Percentiles rank a stretch among this genome's conserved stretches.
Conservation (phyloP, 495 filamentous ascomycete species). For the Terfezia claveryi region DNA sequence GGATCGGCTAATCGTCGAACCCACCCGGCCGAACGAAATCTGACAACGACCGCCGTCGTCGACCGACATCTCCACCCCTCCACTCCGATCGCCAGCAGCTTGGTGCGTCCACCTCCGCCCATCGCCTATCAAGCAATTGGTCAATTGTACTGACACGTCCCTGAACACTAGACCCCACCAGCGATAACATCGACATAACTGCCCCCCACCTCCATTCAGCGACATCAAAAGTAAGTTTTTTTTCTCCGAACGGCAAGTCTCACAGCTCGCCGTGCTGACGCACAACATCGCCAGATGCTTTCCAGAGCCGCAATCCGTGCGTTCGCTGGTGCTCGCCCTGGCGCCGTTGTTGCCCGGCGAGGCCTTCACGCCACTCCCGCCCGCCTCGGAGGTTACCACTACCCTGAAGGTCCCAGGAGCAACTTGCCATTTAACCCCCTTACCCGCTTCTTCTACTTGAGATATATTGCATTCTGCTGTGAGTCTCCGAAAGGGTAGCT, state of each 20-base stretch:
- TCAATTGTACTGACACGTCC: too few relatives aligned
- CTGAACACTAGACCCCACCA: too few relatives aligned
- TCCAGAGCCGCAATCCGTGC: constrained; percentile 52
- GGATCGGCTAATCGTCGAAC: too few relatives aligned
- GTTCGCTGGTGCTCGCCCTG: constrained; percentile 33
- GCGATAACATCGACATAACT: too few relatives aligned
- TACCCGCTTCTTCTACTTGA: constrained; percentile 57
- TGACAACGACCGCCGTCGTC: too few relatives aligned
- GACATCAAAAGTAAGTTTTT: background rate
- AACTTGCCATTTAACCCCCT: constrained; percentile 94
- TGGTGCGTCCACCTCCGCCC: too few relatives aligned
- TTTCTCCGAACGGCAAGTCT: background rate
- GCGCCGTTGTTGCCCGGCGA: constrained; percentile 56
- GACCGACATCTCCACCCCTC: too few relatives aligned
- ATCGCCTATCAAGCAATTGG: too few relatives aligned
- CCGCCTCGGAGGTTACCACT: constrained; percentile 82
- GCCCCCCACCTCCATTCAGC: too few relatives aligned
- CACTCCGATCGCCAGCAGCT: too few relatives aligned
- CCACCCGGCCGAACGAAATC: too few relatives aligned
- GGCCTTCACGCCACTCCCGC: constrained; percentile 80
- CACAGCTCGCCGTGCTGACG: constrained; percentile 1
- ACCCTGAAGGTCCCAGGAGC: constrained; percentile 82
- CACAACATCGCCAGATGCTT: constrained; percentile 45
- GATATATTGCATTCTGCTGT: constrained; percentile 70
- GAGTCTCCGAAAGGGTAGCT: constrained; percentile 14